phyloP scores from a whole-genome alignment of 2,329 filamentous ascomycete species.

The Microcera coccophila region DNA sequence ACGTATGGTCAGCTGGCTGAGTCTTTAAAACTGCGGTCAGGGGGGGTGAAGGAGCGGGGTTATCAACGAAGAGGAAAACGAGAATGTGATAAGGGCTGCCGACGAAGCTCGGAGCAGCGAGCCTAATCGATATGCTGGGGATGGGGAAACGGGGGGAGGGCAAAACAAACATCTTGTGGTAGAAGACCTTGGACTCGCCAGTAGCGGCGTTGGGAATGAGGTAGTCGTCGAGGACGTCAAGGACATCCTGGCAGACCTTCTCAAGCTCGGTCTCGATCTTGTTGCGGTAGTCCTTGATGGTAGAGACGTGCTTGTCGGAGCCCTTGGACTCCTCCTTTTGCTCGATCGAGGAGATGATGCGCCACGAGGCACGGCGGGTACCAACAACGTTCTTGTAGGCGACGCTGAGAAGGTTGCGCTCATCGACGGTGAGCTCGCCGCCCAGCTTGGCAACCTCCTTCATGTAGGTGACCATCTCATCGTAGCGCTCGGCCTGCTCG shows the following conservation, averaged over 20 bases:
- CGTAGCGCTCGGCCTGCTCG: slow-evolving; percentile 99
- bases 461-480: slow-evolving; percentile 99
- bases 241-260: slow-evolving; percentile 96
- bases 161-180: slow-evolving; percentile 92
- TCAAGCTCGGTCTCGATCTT: slow-evolving; percentile 98
- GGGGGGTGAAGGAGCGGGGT: background rate
- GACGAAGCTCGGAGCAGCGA: background rate
- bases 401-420: slow-evolving; percentile 97
- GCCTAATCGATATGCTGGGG: slow-evolving; percentile 9
- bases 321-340: slow-evolving; percentile 99
- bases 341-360: slow-evolving; percentile 99
- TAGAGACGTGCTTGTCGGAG: slow-evolving; percentile 86
- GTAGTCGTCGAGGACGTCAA: slow-evolving; percentile 87
- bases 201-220: slow-evolving; percentile 94
- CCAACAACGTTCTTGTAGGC: slow-evolving; percentile 99
- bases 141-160: slow-evolving; percentile 2
- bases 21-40: slow-evolving; percentile 1
- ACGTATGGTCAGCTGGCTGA: slow-evolving; percentile 11
- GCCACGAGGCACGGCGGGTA: slow-evolving; percentile 96
- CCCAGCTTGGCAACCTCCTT: slow-evolving; percentile 96
- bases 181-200: slow-evolving; percentile 99
- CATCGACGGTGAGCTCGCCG: slow-evolving; percentile 83
- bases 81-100: background rate
- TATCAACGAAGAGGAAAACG: background rate
- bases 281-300: slow-evolving; percentile 95